Base-by-base conservation (phyloP, 2,329 filamentous ascomycete species). In the Ophiocordyceps robertsii region DNA sequence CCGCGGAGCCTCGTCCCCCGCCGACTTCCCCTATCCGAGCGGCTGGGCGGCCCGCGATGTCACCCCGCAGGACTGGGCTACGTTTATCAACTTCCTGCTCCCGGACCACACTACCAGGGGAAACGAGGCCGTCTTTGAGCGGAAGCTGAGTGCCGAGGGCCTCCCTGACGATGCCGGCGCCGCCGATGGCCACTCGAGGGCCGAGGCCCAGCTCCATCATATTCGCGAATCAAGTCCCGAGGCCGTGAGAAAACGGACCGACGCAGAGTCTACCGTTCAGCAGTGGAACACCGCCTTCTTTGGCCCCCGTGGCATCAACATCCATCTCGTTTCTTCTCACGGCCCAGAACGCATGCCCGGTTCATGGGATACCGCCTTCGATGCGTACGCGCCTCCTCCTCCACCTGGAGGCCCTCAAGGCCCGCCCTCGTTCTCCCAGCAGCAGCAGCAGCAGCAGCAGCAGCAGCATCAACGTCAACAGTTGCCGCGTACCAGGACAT, bases 281-380 rank as follows among this genome's bases (percentile, higher is more conserved):
- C 69, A 76, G 49, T 79, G 75, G 74, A 78, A 79, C 48, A 61
- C 65, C 3, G 65, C 67, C 4, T 77, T 78, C 55, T 79, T 78
- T 44, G 56, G 50, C 1, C 71, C 69, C 2, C 60, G 74, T 11
- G 68, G 68, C 13, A 56, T 77, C 10, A 56, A 50, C 3, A 61
- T 78, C 35, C 56, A 52, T 1, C 50, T 68, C 4, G 46, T 55
- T 17, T 49, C 47, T 1, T 42, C 29, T 24, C 40, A 39, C 5
- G 49, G 50, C 10, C 51, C 47, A 16, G 46, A 44, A 14, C 51
- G 46, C 13, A 54, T 55, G 44, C 53, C 55, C 4, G 56, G 55
- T 33, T 2, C 43, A 16, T 36, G 33, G 33, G 9, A 36, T 11
- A 14, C 33, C 14, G 33, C n/a, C 14, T 36, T 36, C 33, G 33